Percentiles rank a stretch among this genome's conserved stretches.
Conservation (phyloP, 1,139 yeast species). For the Suhomyces chickasaworum region DNA sequence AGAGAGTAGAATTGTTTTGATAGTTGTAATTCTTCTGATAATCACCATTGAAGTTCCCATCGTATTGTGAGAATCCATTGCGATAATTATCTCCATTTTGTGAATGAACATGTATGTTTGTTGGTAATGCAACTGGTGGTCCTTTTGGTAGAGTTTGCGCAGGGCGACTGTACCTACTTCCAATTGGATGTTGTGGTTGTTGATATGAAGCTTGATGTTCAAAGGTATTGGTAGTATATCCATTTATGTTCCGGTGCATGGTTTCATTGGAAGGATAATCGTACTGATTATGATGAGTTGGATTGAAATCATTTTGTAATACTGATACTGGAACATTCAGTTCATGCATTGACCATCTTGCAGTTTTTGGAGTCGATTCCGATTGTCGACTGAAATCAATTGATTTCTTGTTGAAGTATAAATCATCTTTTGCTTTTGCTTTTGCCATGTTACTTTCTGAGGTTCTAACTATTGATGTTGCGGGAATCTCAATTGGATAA, state of each 20-base stretch:
- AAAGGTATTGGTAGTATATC: neutral
- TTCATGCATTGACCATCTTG: constrained; percentile 11
- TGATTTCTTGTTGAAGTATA: constrained; percentile 5
- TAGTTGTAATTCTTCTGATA: neutral
- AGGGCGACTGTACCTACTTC: constrained; percentile 14
- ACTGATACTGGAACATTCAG: neutral
- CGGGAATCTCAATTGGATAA: constrained; percentile 14
- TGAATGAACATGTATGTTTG: constrained; percentile 12
- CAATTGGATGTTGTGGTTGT: neutral
- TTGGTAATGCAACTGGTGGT: constrained; percentile 14
- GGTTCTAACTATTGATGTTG: constrained; percentile 5
- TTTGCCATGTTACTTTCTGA: neutral
- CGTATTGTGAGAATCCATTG: neutral
- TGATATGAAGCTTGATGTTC: neutral
- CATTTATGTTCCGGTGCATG: neutral
- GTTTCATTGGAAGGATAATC: neutral
- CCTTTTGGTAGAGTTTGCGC: constrained; percentile 12
- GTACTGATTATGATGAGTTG: neutral
- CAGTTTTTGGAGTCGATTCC: neutral
- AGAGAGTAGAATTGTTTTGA: constrained; percentile 1
- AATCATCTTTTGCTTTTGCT: constrained; percentile 6
- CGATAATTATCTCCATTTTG: constrained; percentile 1
- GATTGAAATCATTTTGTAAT: neutral
- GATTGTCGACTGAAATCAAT: neutral
- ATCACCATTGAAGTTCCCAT: constrained; percentile 1